Percentiles rank a stretch among this genome's conserved stretches.
Evolutionary conservation across 768 basidiomycete species (phyloP).

Genomic region (Rhodotorula taiwanensis): DNA sequence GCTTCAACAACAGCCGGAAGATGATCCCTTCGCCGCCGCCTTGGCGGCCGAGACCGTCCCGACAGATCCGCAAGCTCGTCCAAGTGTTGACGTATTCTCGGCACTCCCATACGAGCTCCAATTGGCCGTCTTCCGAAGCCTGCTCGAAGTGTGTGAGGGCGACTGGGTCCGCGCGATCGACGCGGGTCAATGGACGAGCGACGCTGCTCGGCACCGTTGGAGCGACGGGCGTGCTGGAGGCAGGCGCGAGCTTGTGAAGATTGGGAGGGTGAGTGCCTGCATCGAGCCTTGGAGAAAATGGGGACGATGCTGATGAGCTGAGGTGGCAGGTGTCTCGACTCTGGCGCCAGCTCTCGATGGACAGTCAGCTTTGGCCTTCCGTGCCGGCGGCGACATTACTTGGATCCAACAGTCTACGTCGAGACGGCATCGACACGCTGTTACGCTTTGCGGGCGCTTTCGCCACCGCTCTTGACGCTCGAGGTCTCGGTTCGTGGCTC

Average conservation of each 20-base stretch:
- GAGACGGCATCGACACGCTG: constrained; percentile 59
- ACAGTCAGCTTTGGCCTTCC: constrained; percentile 76
- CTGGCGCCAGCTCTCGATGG: constrained; percentile 69
- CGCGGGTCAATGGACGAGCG: constrained; percentile 12
- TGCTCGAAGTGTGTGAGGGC: constrained; percentile 30
- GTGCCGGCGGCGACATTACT: constrained; percentile 58
- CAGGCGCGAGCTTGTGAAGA: constrained; percentile 65
- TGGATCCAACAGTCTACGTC: constrained; percentile 53
- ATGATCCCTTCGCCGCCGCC: neutral
- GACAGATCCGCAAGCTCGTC: too few species aligned
- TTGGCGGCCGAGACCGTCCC: neutral
- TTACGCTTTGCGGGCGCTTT: too few species aligned
- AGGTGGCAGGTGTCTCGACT: constrained; percentile 58
- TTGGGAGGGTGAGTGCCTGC: constrained; percentile 60
- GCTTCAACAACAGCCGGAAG: too few species aligned
- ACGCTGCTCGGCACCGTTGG: constrained; percentile 54
- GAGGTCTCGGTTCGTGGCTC: constrained; percentile 46
- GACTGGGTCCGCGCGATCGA: constrained; percentile 15
- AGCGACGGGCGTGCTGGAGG: constrained; percentile 63
- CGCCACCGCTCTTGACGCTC: constrained; percentile 57
- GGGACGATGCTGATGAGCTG: constrained; percentile 18
- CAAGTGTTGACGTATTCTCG: constrained; percentile 19
- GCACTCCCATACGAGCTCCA: constrained; percentile 38
- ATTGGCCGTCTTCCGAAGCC: constrained; percentile 25
- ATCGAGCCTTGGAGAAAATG: neutral